These are phyloP conservation scores for Eucalyptus pumila DNA, from an alignment of 345 rosid genomes.

Conservation along the genomic window DNA sequence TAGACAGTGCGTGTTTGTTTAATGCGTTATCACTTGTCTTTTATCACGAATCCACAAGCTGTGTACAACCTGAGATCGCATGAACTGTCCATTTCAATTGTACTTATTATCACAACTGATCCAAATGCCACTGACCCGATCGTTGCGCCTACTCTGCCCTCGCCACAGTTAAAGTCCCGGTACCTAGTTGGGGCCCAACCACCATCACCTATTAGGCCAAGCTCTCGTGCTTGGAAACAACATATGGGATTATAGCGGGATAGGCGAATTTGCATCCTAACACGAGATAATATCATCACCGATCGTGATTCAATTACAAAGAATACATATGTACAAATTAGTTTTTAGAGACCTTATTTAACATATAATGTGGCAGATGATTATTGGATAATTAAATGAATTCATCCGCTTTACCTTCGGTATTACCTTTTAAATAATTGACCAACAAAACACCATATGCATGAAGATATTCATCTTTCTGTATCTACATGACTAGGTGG, in stretches of 20 bases:
- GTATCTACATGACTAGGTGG: neutral
- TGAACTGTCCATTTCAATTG: neutral
- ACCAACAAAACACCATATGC: too few relatives aligned
- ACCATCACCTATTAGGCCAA: neutral
- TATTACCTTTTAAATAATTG: neutral
- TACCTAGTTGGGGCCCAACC: neutral
- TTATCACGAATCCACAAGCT: neutral
- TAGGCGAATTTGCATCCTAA: rapidly evolving
- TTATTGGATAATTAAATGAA: neutral
- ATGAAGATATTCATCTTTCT: neutral
- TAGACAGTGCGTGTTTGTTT: neutral
- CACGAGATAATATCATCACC: neutral
- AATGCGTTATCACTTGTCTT: neutral
- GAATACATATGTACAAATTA: neutral
- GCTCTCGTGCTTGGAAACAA: neutral
- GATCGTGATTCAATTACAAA: neutral
- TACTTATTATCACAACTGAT: neutral
- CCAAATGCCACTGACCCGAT: neutral
- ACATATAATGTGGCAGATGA: neutral
- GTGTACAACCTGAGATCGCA: neutral
- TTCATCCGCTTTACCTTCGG: neutral
- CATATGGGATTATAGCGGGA: neutral
- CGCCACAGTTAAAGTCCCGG: neutral
- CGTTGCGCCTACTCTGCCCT: neutral
- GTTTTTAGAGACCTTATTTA: neutral